These are phyloP conservation scores for Selaginella moellendorffii DNA, from an alignment of 75 land plant species.

Conservation along the genomic window DNA sequence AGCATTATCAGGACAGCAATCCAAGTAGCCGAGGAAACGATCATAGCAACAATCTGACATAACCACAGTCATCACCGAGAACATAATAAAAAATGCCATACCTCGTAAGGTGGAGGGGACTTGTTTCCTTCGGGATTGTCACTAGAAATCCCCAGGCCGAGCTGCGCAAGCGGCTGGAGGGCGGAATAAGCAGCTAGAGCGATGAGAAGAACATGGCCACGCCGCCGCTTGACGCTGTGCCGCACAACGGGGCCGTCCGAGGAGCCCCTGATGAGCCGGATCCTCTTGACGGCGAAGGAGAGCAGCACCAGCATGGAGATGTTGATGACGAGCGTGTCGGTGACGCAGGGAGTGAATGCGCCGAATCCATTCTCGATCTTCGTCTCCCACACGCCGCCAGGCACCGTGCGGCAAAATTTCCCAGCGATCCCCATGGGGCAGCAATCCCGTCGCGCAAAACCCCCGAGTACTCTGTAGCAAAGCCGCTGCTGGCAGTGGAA, in stretches of 20 bases:
- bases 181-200: conserved; percentile 45
- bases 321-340: conserved; percentile 44
- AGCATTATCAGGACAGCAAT: conserved; percentile 42
- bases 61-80: background rate
- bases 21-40: conserved; percentile 54
- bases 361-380: conserved; percentile 63
- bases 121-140: conserved; percentile 49
- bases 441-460: too few species aligned
- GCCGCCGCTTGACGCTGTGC: conserved; percentile 33
- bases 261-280: conserved; percentile 43
- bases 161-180: conserved; percentile 56
- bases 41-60: conserved; percentile 42
- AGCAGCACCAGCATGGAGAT: conserved; percentile 40
- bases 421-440: too few species aligned
- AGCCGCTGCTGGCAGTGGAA: too few species aligned
- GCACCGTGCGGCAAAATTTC: conserved; percentile 57
- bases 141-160: conserved; percentile 52
- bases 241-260: conserved; percentile 19
- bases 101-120: conserved; percentile 80
- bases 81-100: conserved; percentile 9
- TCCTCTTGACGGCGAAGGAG: conserved; percentile 36
- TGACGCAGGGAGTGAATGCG: conserved; percentile 69
- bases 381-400: conserved; percentile 45
- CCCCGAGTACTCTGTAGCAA: too few species aligned
- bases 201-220: conserved; percentile 35